A percentile compares a stretch with the other conserved stretches of the same genome.
Evolutionary conservation across 495 filamentous ascomycete genomes (phyloP).

Genomic region (Oidiodendron maius): DNA sequence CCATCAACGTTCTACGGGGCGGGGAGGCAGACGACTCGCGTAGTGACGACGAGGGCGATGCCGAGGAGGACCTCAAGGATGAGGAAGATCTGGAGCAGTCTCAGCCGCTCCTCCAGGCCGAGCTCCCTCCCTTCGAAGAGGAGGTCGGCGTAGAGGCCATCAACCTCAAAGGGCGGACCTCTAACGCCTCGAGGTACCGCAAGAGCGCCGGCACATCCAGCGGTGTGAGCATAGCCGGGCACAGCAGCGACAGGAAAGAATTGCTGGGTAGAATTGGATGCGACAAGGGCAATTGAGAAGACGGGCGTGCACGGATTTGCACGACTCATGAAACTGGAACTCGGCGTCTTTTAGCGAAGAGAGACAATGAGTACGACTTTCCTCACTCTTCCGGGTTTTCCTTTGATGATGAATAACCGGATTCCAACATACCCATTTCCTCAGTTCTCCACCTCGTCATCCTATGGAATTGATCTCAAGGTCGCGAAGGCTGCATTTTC

Average conservation of each 20-base stretch:
- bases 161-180: constrained; percentile 45
- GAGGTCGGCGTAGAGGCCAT: constrained; percentile 60
- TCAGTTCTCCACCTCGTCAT: no score
- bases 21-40: constrained; percentile 78
- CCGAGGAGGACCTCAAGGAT: constrained; percentile 42
- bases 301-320: no score
- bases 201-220: constrained; percentile 34
- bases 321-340: no score
- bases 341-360: no score
- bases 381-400: no score
- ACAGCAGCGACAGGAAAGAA: constrained; percentile 69
- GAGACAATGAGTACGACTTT: no score
- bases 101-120: neutral
- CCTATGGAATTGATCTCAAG: no score
- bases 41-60: constrained; percentile 78
- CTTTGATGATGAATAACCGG: no score
- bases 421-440: no score
- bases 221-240: constrained; percentile 59
- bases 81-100: constrained; percentile 21
- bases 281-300: constrained; percentile 44
- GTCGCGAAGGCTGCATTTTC: no score
- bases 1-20: constrained; percentile 66
- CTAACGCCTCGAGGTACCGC: constrained; percentile 34
- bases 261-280: constrained; percentile 68
- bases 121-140: constrained; percentile 49